Percentiles rank a stretch among this genome's conserved stretches.
phyloP scores from a whole-genome alignment of 257 asterid genomes.

The Solanum verrucosum region DNA sequence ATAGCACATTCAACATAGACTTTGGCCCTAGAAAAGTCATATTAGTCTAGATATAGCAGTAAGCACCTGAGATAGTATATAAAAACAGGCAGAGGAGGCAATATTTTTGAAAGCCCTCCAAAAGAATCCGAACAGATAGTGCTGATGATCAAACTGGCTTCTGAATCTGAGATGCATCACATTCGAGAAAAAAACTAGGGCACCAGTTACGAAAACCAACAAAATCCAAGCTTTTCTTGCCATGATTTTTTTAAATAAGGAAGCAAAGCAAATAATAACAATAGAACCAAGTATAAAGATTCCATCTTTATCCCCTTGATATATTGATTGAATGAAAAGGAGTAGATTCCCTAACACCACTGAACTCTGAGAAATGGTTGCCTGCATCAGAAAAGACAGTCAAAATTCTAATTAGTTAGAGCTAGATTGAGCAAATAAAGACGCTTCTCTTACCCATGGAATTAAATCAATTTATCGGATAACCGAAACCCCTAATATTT shows the following conservation, averaged over 20 bases:
- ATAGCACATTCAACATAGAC: not conserved
- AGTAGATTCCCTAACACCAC: not conserved
- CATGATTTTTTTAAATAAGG: conserved; percentile 2
- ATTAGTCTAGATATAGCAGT: not conserved
- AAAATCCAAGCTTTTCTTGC: not conserved
- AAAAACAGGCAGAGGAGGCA: conserved; percentile 1
- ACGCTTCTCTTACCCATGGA: not conserved
- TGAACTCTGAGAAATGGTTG: not conserved
- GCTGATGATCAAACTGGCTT: not conserved
- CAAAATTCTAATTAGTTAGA: not conserved
- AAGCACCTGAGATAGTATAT: not conserved
- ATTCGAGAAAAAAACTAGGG: not conserved
- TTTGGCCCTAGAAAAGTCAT: not conserved
- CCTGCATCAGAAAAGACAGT: not conserved
- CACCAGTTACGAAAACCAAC: not conserved
- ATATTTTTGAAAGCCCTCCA: conserved; percentile 8
- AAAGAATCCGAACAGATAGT: conserved; percentile 3
- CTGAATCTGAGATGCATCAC: not conserved
- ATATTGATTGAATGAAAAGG: not conserved
- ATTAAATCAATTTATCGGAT: not conserved
- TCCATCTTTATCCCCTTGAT: not conserved
- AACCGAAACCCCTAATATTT: not conserved
- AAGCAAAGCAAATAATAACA: not conserved
- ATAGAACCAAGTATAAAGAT: not conserved
- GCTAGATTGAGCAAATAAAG: not conserved